A percentile compares a stretch with the other conserved stretches of the same genome.
Conservation (phyloP, 1,284 basidiomycete genomes). For the Athelia sp. region DNA sequence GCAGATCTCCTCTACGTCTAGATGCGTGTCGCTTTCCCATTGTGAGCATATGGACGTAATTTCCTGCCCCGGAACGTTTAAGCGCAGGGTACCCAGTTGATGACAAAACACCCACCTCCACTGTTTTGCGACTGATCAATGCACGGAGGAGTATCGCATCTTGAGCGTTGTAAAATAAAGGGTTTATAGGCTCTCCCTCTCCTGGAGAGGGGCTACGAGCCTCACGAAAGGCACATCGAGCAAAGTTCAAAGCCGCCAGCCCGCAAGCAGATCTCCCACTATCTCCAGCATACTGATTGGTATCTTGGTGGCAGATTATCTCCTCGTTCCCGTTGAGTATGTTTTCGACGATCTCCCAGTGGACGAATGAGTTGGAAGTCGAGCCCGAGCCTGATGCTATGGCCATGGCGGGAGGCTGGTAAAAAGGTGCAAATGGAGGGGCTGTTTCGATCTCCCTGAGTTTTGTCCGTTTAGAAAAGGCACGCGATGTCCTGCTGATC, state of each 20-base stretch:
- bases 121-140: constrained; percentile 30
- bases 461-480: too few species aligned
- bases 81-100: too few species aligned
- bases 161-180: constrained; percentile 20
- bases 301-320: constrained; percentile 36
- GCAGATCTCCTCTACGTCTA: background rate
- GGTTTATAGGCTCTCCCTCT: too few species aligned
- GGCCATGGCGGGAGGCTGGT: too few species aligned
- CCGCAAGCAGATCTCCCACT: constrained; percentile 49
- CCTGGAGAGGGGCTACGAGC: too few species aligned
- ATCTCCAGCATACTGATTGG: constrained; percentile 39
- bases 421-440: too few species aligned
- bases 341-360: background rate
- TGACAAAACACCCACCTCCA: constrained; percentile 37
- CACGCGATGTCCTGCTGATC: too few species aligned
- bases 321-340: constrained; percentile 14
- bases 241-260: constrained; percentile 61
- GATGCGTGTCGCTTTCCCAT: constrained; percentile 44
- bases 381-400: too few species aligned
- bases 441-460: too few species aligned
- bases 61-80: too few species aligned
- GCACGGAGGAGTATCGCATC: constrained; percentile 28
- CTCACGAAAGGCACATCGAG: constrained; percentile 39
- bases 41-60: constrained; percentile 45
- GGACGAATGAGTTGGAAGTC: too few species aligned